These are phyloP conservation scores for Penicillium sp. DNA, from an alignment of 2,329 filamentous ascomycete species.

Conservation along the genomic window DNA sequence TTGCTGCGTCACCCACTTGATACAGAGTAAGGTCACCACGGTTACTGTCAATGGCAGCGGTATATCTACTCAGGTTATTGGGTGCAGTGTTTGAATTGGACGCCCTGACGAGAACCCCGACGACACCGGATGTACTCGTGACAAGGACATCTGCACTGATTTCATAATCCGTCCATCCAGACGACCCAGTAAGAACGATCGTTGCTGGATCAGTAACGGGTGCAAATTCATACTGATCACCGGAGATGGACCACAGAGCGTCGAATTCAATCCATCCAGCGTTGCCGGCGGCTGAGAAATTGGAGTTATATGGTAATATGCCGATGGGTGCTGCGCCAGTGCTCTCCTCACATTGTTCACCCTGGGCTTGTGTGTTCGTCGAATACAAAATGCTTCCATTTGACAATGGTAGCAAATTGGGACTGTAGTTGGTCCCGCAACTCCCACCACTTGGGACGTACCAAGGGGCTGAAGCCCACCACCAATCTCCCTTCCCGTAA, in stretches of 20 bases:
- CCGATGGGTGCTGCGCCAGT: constrained; percentile 5
- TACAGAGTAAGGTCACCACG: background rate
- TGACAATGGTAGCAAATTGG: constrained; percentile 1
- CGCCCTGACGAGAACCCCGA: background rate
- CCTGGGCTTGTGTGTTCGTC: background rate
- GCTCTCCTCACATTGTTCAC: background rate
- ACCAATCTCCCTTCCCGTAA: constrained; percentile 3
- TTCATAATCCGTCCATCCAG: constrained; percentile 8
- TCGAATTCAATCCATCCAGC: constrained; percentile 5
- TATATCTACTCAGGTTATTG: constrained; percentile 3
- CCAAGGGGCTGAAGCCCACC: constrained; percentile 5
- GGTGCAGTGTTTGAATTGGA: constrained; percentile 1
- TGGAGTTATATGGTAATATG: background rate
- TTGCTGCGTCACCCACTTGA: background rate
- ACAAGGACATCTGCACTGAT: constrained; percentile 5
- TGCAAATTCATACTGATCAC: constrained; percentile 1
- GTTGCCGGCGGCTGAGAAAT: constrained; percentile 2
- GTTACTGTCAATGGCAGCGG: background rate
- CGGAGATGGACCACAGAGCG: background rate
- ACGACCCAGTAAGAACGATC: constrained; percentile 4
- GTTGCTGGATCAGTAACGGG: background rate
- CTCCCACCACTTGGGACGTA: background rate
- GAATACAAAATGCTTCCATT: background rate
- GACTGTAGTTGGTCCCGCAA: constrained; percentile 4
- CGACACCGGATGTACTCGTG: constrained; percentile 2